These are phyloP conservation scores for Talaromyces sp. DNA, from an alignment of 2,329 filamentous ascomycete species.

Conservation along the genomic window DNA sequence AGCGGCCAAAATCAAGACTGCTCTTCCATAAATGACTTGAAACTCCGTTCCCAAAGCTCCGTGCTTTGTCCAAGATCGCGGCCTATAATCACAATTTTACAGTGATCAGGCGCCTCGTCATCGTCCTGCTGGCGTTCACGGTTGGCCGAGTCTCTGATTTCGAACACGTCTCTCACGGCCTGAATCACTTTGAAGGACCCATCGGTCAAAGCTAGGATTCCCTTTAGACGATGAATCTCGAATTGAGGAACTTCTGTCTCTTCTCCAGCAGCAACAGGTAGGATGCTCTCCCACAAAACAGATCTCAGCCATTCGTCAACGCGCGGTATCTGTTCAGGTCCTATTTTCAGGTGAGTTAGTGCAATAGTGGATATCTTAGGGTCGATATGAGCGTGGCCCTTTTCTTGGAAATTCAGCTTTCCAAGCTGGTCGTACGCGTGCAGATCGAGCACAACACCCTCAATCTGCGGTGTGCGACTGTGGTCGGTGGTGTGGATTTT, in stretches of 20 bases:
- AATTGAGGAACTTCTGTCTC: slow-evolving; percentile 43
- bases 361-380: slow-evolving; percentile 81
- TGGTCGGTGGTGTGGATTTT: slow-evolving; percentile 77
- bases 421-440: slow-evolving; percentile 87
- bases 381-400: slow-evolving; percentile 88
- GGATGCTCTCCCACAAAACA: slow-evolving; percentile 69
- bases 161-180: slow-evolving; percentile 89
- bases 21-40: slow-evolving; percentile 25
- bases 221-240: slow-evolving; percentile 86
- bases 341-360: slow-evolving; percentile 61
- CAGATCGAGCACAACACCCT: slow-evolving; percentile 81
- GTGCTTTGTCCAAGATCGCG: slow-evolving; percentile 33
- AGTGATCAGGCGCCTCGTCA: slow-evolving; percentile 22
- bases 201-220: slow-evolving; percentile 62
- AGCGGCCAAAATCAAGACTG: background rate
- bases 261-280: slow-evolving; percentile 14
- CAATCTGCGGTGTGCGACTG: slow-evolving; percentile 73
- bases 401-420: slow-evolving; percentile 64
- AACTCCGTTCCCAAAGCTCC: slow-evolving; percentile 30
- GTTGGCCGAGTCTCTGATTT: slow-evolving; percentile 65
- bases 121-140: slow-evolving; percentile 6
- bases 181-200: slow-evolving; percentile 75
- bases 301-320: slow-evolving; percentile 80
- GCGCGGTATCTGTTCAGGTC: slow-evolving; percentile 51
- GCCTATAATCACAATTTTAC: slow-evolving; percentile 47